phyloP scores from a whole-genome alignment of 129 eudicot genomes.

The Dittrichia graveolens region DNA sequence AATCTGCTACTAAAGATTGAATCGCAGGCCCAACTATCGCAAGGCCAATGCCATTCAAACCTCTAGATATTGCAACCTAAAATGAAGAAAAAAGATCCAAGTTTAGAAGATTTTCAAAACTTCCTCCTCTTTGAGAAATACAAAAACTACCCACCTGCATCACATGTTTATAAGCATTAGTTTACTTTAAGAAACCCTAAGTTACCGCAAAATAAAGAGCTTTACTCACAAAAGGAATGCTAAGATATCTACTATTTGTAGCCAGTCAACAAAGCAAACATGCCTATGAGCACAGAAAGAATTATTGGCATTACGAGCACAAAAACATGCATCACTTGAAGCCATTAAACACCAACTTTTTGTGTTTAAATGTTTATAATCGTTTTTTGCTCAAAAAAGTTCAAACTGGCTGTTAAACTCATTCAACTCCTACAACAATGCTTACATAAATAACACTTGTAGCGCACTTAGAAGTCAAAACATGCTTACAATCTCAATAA shows the following conservation, averaged over 20 bases:
- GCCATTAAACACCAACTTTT: neutral
- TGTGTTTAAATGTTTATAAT: neutral
- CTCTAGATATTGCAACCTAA: conserved; percentile 90
- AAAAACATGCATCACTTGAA: conserved; percentile 3
- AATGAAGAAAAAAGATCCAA: neutral
- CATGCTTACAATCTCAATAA: neutral
- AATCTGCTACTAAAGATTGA: conserved; percentile 93
- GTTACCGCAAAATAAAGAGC: too few species aligned
- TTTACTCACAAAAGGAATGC: too few species aligned
- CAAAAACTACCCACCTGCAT: neutral
- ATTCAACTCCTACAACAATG: too few species aligned
- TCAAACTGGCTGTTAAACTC: too few species aligned
- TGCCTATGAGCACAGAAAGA: neutral
- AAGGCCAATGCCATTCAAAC: conserved; percentile 86
- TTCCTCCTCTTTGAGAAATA: neutral
- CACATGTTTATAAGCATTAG: too few species aligned
- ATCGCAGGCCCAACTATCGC: conserved; percentile 95
- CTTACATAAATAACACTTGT: too few species aligned
- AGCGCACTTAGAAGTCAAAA: too few species aligned
- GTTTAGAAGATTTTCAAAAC: too few species aligned
- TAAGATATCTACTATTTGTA: too few species aligned
- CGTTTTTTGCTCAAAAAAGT: neutral
- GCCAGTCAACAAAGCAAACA: too few species aligned
- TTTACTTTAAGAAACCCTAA: neutral
- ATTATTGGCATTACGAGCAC: neutral